Evolutionary conservation across 2,329 filamentous ascomycete genomes (phyloP).

Genomic region (Pseudogymnoascus sp.): DNA sequence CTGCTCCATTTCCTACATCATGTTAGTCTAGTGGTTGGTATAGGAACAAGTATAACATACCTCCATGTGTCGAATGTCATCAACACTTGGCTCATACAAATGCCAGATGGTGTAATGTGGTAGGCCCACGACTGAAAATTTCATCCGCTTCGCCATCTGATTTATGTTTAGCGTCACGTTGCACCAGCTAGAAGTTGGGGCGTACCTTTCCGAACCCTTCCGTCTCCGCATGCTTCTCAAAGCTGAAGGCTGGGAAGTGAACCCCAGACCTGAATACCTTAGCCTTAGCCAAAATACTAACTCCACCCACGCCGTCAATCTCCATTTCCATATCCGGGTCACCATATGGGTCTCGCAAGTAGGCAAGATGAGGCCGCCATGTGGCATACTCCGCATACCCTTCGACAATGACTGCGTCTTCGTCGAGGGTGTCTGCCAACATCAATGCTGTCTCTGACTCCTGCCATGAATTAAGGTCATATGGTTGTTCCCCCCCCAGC

Average conservation of each 20-base stretch:
- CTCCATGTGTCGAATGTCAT: constrained; percentile 96
- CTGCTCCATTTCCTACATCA: constrained; percentile 73
- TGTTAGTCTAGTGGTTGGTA: constrained; percentile 15
- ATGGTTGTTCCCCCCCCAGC: constrained; percentile 96
- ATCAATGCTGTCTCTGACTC: constrained; percentile 95
- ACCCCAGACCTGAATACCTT: constrained; percentile 90
- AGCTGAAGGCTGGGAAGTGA: constrained; percentile 97
- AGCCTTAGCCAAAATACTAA: constrained; percentile 94
- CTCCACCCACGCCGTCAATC: constrained; percentile 93
- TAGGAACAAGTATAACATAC: constrained; percentile 31
- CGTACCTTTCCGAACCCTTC: constrained; percentile 95
- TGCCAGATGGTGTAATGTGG: constrained; percentile 99
- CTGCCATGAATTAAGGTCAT: constrained; percentile 98
- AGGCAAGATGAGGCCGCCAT: constrained; percentile 93
- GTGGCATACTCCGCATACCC: constrained; percentile 98
- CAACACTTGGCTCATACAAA: constrained; percentile 96
- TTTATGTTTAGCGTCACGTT: constrained; percentile 12
- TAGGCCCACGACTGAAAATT: constrained; percentile 87
- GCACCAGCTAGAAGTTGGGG: not conserved
- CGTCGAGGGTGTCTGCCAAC: constrained; percentile 87
- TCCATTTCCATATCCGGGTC: constrained; percentile 99
- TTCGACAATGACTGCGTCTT: constrained; percentile 97
- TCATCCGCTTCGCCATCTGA: constrained; percentile 95
- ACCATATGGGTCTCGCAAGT: constrained; percentile 90
- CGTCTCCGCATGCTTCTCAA: constrained; percentile 96